A percentile compares a stretch with the other conserved stretches of the same genome.
Evolutionary conservation across 495 filamentous ascomycete genomes (phyloP).

Genomic region (Pseudevernia furfuracea): DNA sequence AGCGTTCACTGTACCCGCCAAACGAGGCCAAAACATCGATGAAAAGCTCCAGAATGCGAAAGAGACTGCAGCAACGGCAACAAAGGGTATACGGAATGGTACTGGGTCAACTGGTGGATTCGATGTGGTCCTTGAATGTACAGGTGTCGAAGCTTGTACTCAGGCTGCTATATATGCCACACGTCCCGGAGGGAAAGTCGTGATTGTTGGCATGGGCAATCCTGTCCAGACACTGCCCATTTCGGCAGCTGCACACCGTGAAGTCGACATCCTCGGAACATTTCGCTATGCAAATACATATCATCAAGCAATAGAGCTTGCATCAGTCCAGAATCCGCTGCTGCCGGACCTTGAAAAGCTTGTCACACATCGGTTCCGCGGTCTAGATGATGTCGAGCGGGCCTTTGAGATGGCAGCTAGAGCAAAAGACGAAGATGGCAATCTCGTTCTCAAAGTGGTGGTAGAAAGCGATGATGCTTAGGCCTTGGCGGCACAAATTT

Average conservation of each 20-base stretch:
- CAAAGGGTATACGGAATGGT: slow-evolving; percentile 25
- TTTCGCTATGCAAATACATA: slow-evolving; percentile 83
- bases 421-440: slow-evolving; percentile 68
- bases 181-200: slow-evolving; percentile 67
- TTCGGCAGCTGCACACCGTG: slow-evolving; percentile 73
- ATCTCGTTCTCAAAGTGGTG: slow-evolving; percentile 77
- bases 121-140: slow-evolving; percentile 81
- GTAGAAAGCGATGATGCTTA: slow-evolving; percentile 41
- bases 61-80: slow-evolving; percentile 47
- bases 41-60: slow-evolving; percentile 56
- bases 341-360: slow-evolving; percentile 41
- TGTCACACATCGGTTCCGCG: slow-evolving; percentile 68
- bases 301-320: slow-evolving; percentile 65
- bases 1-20: slow-evolving; percentile 51
- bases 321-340: slow-evolving; percentile 37
- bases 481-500: background rate
- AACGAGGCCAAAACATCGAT: slow-evolving; percentile 42
- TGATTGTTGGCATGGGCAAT: slow-evolving; percentile 92
- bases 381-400: slow-evolving; percentile 54
- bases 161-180: slow-evolving; percentile 79
- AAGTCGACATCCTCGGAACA: slow-evolving; percentile 87
- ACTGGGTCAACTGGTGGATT: slow-evolving; percentile 47
- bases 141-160: slow-evolving; percentile 77
- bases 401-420: slow-evolving; percentile 79
- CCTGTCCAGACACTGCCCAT: slow-evolving; percentile 82